Base-by-base conservation (phyloP, 257 asterid species). In the Salvia splendens region DNA sequence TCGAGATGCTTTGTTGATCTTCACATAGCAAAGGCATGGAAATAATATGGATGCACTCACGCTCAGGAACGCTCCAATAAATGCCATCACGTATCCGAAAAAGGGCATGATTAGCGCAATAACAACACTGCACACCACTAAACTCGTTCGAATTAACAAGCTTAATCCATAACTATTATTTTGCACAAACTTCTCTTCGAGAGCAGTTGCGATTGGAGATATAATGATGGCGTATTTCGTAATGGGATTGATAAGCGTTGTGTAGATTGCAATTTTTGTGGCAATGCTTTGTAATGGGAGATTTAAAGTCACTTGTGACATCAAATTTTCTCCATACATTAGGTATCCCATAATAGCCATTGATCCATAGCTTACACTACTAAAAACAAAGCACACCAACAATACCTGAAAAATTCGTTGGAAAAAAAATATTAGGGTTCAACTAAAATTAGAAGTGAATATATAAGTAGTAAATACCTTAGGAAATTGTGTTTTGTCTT, bases 1-100 rank as follows among this genome's bases (percentile, higher is more conserved):
- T 33, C 46, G 15, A 3, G 67, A 63, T 38, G 62, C 63, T 52
- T 72, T 71, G 61, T 57, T 72, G 69, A 85, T 81, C 76, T 76
- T 87, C 15, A 83, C 56, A 59, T 83, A 85, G 41, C 84, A 87
- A 0, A 82, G 4, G 57, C 92, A 81, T 5, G 89, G 88, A 73
- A 85, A 75, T 65, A 87, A 62, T 9, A 87, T 71, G 0, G 88
- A 70, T 0, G 65, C 75, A 2, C 76, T 71, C 5, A 75, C 69
- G 3, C 81, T 51, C 8, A 78, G 41, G 65, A 78, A 75, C 0
- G 89, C 83, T 2, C 89, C 92, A 0, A 77, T 77, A 33, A 85
- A 83, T 2, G 86, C 75, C 89, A 85, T 83, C 4, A 83, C 77
- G 20, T 79, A 80, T 17, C 80, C 82, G 1, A 85, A 80, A 47